Percentiles rank a stretch among this genome's conserved stretches.
These are phyloP conservation scores for Silene coronaria DNA, from an alignment of 179 eudicot genomes.

Conservation along the genomic window DNA sequence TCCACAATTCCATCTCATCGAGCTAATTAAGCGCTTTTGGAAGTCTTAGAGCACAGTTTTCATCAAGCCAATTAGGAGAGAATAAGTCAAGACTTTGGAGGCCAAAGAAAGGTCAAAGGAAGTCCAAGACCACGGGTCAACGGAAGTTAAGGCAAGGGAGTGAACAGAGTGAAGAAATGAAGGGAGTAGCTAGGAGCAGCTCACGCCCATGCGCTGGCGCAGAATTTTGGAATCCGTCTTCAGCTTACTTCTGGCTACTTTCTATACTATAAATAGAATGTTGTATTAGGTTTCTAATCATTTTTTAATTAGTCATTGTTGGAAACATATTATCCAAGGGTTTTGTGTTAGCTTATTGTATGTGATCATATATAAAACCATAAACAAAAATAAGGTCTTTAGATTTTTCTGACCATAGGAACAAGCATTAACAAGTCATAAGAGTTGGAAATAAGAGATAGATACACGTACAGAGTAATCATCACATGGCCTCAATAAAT, in stretches of 20 bases:
- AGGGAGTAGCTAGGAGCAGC: neutral
- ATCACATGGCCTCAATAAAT: constrained; percentile 50
- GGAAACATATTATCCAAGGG: neutral
- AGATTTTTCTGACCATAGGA: neutral
- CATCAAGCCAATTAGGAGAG: too few relatives aligned
- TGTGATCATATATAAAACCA: neutral
- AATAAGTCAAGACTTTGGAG: neutral
- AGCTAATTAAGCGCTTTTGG: too few relatives aligned
- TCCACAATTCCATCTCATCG: too few relatives aligned
- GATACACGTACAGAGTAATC: constrained; percentile 66
- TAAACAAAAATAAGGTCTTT: neutral
- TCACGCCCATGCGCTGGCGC: neutral
- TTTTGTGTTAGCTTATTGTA: neutral
- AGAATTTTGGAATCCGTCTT: neutral
- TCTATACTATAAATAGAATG: neutral
- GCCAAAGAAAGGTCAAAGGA: neutral
- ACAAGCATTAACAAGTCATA: neutral
- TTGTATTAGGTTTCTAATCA: neutral
- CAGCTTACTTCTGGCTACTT: neutral
- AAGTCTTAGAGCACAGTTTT: too few relatives aligned
- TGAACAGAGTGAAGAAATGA: neutral
- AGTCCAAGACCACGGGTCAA: neutral
- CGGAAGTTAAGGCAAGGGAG: neutral
- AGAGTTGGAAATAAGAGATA: neutral
- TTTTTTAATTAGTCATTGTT: neutral